These are phyloP conservation scores for Ustilago vetiveriae DNA, from an alignment of 1,284 basidiomycete genomes.

Conservation along the genomic window DNA sequence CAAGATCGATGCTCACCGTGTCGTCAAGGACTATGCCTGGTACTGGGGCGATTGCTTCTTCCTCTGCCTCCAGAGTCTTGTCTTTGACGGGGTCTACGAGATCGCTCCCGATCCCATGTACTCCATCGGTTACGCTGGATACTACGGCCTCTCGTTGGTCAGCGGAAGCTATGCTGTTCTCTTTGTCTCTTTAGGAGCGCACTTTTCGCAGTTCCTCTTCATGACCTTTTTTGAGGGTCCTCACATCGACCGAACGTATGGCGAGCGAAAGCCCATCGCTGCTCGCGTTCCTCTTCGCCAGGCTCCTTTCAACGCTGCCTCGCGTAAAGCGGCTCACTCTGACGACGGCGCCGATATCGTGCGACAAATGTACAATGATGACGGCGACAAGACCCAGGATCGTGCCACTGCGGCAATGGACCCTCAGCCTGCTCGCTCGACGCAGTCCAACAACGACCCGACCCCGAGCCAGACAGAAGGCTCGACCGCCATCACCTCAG, in stretches of 20 bases:
- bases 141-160: slow-evolving; percentile 92
- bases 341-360: not conserved
- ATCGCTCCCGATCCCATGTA: slow-evolving; percentile 90
- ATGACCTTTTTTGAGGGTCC: slow-evolving; percentile 97
- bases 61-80: slow-evolving; percentile 76
- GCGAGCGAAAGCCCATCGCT: slow-evolving; percentile 56
- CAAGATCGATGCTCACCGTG: slow-evolving; percentile 94
- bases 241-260: slow-evolving; percentile 72
- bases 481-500: slow-evolving; percentile 39
- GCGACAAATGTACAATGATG: not conserved
- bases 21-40: slow-evolving; percentile 82
- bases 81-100: slow-evolving; percentile 98
- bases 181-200: slow-evolving; percentile 89
- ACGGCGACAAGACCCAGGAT: not conserved
- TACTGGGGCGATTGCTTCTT: slow-evolving; percentile 99
- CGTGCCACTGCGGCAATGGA: not conserved
- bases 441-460: not conserved
- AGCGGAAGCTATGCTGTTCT: slow-evolving; percentile 88
- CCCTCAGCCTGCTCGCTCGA: not conserved
- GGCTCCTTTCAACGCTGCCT: slow-evolving; percentile 58
- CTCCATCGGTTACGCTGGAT: slow-evolving; percentile 77
- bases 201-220: slow-evolving; percentile 95
- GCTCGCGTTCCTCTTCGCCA: slow-evolving; percentile 33
- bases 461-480: slow-evolving; percentile 50
- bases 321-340: slow-evolving; percentile 38